phyloP scores from a whole-genome alignment of 139 green algal genomes.

The Pedinophyceae sp. region DNA sequence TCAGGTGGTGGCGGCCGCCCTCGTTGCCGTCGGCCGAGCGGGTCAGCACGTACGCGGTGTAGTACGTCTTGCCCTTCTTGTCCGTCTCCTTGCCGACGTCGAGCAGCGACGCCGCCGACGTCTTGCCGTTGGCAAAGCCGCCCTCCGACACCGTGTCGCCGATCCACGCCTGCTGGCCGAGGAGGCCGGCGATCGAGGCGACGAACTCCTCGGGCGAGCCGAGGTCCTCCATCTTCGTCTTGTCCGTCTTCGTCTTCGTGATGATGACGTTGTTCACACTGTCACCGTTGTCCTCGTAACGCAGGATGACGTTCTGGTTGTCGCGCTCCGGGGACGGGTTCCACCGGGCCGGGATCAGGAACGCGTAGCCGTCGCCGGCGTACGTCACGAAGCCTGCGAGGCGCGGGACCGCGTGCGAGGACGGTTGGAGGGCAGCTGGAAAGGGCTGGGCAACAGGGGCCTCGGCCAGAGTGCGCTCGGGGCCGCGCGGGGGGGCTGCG shows the following conservation, averaged over 20 bases:
- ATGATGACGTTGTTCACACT: constrained; percentile 87
- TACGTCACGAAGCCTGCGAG: constrained; percentile 78
- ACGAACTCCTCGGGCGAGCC: constrained; percentile 81
- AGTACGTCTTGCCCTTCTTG: constrained; percentile 94
- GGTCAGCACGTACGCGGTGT: constrained; percentile 26
- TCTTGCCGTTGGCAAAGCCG: constrained; percentile 74
- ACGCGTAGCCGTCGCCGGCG: constrained; percentile 73
- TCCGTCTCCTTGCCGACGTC: constrained; percentile 51
- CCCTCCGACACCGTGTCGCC: constrained; percentile 80
- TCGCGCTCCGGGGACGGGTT: constrained; percentile 86
- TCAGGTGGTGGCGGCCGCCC: constrained; percentile 89
- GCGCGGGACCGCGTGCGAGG: too few species aligned
- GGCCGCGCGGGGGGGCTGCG: too few species aligned
- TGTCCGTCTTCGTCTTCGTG: constrained; percentile 46
- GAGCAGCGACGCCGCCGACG: constrained; percentile 67
- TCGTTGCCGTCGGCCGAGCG: constrained; percentile 79
- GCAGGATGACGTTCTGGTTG: constrained; percentile 31
- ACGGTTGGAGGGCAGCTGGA: too few species aligned
- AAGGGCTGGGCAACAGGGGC: too few species aligned
- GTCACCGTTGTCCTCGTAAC: constrained; percentile 94
- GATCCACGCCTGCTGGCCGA: constrained; percentile 60
- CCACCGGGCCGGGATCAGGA: constrained; percentile 89
- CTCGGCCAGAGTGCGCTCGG: too few species aligned
- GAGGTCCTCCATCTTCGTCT: constrained; percentile 63
- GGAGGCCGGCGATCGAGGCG: constrained; percentile 47